Conservation (phyloP, 306 rosid genomes). For the Ochetophila trinervis region DNA sequence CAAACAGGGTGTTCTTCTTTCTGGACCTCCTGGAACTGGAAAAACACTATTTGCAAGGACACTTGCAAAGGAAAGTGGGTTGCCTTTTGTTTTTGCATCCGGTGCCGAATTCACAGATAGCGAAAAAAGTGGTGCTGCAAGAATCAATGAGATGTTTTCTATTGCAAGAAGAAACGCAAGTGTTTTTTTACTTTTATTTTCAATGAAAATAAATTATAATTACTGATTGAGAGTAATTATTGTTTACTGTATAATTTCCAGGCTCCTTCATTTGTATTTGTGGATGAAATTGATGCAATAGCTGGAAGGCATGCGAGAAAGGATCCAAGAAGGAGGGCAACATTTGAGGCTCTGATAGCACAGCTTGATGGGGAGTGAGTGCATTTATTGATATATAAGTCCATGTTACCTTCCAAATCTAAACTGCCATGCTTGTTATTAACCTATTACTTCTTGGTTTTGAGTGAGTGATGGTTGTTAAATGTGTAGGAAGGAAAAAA, state of each 20-base stretch:
- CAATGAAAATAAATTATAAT: not conserved
- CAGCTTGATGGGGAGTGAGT: conserved; percentile 99
- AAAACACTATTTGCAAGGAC: conserved; percentile 97
- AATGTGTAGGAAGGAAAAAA: conserved; percentile 71
- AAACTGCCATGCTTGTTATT: too few species aligned
- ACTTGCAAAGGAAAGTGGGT: conserved; percentile 82
- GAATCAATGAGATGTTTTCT: conserved; percentile 87
- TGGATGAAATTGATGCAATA: conserved; percentile 97
- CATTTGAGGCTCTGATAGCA: conserved; percentile 87
- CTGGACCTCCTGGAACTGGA: conserved; percentile 99
- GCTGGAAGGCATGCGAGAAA: conserved; percentile 94
- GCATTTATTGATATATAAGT: conserved; percentile 20
- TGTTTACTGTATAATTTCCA: conserved; percentile 25
- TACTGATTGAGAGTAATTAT: not conserved
- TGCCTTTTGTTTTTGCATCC: conserved; percentile 96
- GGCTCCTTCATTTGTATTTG: conserved; percentile 96
- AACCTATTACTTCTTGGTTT: too few species aligned
- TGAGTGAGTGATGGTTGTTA: not conserved
- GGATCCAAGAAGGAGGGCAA: conserved; percentile 90
- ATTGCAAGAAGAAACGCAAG: conserved; percentile 91
- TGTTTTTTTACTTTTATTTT: not conserved
- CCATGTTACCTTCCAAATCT: not conserved
- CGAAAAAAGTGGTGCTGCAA: conserved; percentile 91
- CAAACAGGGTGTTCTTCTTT: conserved; percentile 92
- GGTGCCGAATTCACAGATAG: conserved; percentile 99